Base-by-base conservation (phyloP, 768 basidiomycete genomes). In the Boletus rubropictus region DNA sequence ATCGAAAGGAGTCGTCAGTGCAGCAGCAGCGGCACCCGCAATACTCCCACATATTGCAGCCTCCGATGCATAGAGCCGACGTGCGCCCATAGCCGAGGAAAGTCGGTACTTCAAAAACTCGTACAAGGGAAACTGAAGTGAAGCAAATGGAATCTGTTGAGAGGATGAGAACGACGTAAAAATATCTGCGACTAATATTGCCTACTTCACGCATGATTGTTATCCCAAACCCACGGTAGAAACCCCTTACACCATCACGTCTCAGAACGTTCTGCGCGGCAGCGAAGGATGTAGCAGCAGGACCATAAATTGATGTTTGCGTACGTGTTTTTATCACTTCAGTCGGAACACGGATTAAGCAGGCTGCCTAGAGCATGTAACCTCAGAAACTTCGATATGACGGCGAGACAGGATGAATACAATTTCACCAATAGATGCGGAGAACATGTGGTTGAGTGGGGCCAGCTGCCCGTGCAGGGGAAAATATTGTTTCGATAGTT, bases 261-360 rank as follows among this genome's bases (percentile, higher is more conserved):
- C 69, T 63, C 47, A 84, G 58, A 2, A 87, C 70, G 21, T 79
- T 65, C 37, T 68, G 74, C 10, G 83, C 80, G 1, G 83, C 77
- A 0, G 78, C 67, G 9, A 81, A 62, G 0, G 88, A 89, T 0
- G 85, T 83, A 25, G 76, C 77, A 14, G 73, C 59, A 4, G 70
- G 65, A 7, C 80, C 80, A 56, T 94, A 93, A 9, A 78, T 79
- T 15, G 85, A 84, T 0, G 92, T 92, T 62, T 97, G 95, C 49
- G 80, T 84, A 3, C 94, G 79, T 9, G 90, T 94, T 65, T 98
- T 98, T 69, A 97, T 86, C 25, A 98, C 86, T 64, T 97, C 95
- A 0, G 94, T 96, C 1, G 94, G 94, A 3, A 98, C 94, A 39
- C 94, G 86, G 42, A 98, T 79, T 43, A 95, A 72, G 64, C 94